phyloP scores from a whole-genome alignment of 768 basidiomycete species.

The Trametes elegans region DNA sequence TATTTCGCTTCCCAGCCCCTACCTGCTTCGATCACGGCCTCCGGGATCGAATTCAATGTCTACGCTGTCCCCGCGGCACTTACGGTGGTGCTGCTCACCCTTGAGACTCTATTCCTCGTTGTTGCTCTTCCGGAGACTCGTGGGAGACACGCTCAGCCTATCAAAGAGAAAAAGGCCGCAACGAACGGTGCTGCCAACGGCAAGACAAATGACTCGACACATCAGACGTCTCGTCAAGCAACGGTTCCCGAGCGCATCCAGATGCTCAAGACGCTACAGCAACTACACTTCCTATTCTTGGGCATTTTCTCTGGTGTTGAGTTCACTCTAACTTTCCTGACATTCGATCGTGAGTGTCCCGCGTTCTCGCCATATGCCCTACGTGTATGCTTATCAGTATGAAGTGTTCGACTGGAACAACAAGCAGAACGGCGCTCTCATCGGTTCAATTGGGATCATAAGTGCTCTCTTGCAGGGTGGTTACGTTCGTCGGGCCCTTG shows the following conservation, averaged over 20 bases:
- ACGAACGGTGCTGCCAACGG: constrained; percentile 28
- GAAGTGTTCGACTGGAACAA: constrained; percentile 89
- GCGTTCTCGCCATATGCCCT: constrained; percentile 1
- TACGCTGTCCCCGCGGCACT: constrained; percentile 89
- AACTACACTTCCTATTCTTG: constrained; percentile 82
- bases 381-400: background rate
- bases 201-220: constrained; percentile 20
- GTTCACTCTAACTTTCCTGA: constrained; percentile 95
- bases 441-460: constrained; percentile 85
- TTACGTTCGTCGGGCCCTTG: constrained; percentile 81
- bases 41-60: constrained; percentile 73
- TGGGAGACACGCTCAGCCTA: constrained; percentile 36
- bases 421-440: constrained; percentile 81
- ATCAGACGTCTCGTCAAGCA: constrained; percentile 13
- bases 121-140: constrained; percentile 85
- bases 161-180: constrained; percentile 18
- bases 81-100: constrained; percentile 70
- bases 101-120: constrained; percentile 79
- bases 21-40: constrained; percentile 50
- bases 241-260: constrained; percentile 49
- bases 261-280: constrained; percentile 57
- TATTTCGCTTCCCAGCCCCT: constrained; percentile 90
- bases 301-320: constrained; percentile 93
- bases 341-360: constrained; percentile 69
- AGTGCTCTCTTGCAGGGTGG: constrained; percentile 91